Percentiles rank a stretch among this genome's conserved stretches.
phyloP scores from a whole-genome alignment of 2,329 filamentous ascomycete genomes.

The Hypoxylon sp. region DNA sequence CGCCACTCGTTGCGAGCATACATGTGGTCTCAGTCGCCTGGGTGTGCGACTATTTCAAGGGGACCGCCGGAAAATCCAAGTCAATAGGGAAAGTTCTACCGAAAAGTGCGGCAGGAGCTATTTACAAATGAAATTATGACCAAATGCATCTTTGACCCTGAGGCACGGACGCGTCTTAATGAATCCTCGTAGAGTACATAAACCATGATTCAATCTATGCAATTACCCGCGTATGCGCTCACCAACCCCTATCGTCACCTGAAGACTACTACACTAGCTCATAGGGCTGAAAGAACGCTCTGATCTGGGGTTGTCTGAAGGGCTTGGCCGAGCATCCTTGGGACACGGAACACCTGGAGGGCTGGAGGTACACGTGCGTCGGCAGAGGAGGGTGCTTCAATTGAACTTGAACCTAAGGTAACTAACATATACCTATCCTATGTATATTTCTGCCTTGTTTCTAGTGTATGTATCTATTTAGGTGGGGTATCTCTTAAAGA shows the following conservation, averaged over 20 bases:
- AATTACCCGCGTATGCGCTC: too few species aligned
- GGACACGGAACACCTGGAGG: neutral
- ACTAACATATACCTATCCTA: too few species aligned
- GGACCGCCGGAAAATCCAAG: constrained; percentile 21
- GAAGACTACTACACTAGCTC: neutral
- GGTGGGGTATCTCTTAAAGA: neutral
- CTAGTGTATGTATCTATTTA: too few species aligned
- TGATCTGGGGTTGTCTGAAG: constrained; percentile 1
- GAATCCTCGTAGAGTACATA: neutral
- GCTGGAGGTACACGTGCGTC: neutral
- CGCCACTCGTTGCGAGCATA: constrained; percentile 32
- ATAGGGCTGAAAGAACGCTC: constrained; percentile 30
- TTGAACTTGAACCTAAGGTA: too few species aligned
- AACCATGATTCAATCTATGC: neutral
- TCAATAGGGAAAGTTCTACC: constrained; percentile 6
- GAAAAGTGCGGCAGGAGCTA: constrained; percentile 25
- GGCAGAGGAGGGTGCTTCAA: too few species aligned
- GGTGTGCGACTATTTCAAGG: constrained; percentile 11
- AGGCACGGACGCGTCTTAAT: neutral
- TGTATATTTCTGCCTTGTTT: too few species aligned
- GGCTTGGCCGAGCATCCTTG: constrained; percentile 7
- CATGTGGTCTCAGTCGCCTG: constrained; percentile 13
- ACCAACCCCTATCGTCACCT: neutral
- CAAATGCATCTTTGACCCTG: constrained; percentile 2
- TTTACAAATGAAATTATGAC: constrained; percentile 26